Evolutionary conservation across 1,139 yeast genomes (phyloP).

Genomic region (Yarrowia galli): DNA sequence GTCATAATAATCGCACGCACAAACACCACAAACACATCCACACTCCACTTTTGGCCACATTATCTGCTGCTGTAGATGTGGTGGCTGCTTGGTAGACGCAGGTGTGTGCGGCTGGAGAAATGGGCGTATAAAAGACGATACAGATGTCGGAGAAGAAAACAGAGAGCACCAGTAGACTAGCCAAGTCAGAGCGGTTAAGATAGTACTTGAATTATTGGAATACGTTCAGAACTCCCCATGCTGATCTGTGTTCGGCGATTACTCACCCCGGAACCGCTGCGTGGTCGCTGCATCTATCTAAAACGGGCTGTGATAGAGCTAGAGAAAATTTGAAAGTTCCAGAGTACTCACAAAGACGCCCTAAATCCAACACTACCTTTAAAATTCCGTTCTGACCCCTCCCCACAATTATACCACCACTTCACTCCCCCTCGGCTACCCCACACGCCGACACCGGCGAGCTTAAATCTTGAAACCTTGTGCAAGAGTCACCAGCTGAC

Average conservation of each 20-base stretch:
- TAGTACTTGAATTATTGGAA: no score
- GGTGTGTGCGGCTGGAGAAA: not conserved
- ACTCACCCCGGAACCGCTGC: conserved; percentile 9
- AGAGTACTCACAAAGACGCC: not conserved
- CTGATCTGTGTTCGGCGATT: not conserved
- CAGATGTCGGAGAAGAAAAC: no score
- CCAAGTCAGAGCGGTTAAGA: no score
- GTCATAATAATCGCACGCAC: no score
- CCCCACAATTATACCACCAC: not conserved
- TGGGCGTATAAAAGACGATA: no score
- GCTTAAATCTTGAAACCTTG: not conserved
- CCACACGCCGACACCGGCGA: conserved; percentile 38
- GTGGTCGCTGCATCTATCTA: not conserved
- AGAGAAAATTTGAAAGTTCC: not conserved
- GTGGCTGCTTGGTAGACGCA: conserved; percentile 2
- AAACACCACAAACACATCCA: no score
- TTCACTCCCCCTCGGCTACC: conserved; percentile 3
- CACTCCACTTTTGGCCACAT: not conserved
- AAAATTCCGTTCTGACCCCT: no score
- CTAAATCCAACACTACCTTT: not conserved
- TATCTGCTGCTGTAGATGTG: not conserved
- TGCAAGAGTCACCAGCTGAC: conserved; percentile 33
- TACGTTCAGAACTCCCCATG: no score
- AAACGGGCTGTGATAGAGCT: not conserved
- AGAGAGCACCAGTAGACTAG: no score